Percentiles rank a stretch among this genome's conserved stretches.
Conservation (phyloP, 768 basidiomycete genomes). For the Candolleomyces eurysporus region DNA sequence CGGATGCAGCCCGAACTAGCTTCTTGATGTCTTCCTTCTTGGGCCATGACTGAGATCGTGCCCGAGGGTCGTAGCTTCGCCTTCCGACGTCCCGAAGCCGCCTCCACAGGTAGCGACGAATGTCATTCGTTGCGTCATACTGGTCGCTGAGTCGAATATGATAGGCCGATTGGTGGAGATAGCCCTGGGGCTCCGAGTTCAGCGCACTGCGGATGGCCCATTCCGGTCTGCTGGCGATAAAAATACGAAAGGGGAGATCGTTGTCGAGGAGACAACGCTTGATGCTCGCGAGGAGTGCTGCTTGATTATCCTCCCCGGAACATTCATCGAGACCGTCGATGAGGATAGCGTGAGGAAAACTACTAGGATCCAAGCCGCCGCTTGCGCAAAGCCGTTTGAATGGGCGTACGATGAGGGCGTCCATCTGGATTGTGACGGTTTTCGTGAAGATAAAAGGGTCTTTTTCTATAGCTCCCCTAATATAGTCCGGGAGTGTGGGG, state of each 20-base stretch:
- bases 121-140: too few relatives aligned
- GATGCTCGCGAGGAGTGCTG: too few relatives aligned
- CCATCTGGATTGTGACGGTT: background rate
- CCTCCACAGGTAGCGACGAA: too few relatives aligned
- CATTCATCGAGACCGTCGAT: too few relatives aligned
- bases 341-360: background rate
- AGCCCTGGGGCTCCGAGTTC: background rate
- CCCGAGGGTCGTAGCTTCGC: too few relatives aligned
- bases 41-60: constrained; percentile 10
- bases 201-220: background rate
- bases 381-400: background rate
- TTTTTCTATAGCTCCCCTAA: background rate
- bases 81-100: too few relatives aligned
- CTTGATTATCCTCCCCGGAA: too few relatives aligned
- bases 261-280: too few relatives aligned
- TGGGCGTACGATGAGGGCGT: background rate
- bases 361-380: background rate
- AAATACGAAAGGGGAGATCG: background rate
- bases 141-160: background rate
- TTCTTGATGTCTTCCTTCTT: background rate
- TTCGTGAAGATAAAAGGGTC: background rate
- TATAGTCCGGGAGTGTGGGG: background rate
- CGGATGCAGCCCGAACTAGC: constrained; percentile 10
- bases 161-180: background rate
- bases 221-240: background rate